Percentiles rank a stretch among this genome's conserved stretches.
Conservation (phyloP, 345 rosid species). For the Salix arbutifolia region DNA sequence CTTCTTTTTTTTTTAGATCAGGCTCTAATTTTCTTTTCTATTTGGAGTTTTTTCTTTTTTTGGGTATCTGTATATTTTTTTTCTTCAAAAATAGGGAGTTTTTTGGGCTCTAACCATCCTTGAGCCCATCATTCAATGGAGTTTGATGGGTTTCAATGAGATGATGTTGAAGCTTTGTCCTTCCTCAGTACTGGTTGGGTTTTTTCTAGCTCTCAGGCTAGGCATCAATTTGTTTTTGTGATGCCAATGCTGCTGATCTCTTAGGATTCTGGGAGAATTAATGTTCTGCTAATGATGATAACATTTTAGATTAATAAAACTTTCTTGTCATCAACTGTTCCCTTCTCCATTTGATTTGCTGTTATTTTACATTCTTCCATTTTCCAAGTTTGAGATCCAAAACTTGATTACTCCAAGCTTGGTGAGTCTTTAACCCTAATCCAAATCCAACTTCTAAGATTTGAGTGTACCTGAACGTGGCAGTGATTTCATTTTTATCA, state of each 20-base stretch:
- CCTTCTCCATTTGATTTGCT: not conserved
- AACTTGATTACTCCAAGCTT: not conserved
- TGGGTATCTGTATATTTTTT: not conserved
- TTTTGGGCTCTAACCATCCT: not conserved
- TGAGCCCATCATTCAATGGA: not conserved
- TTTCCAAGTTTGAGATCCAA: not conserved
- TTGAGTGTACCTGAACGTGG: too few species aligned
- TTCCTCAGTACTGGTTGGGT: not conserved
- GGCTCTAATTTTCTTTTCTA: not conserved
- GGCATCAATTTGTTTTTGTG: not conserved
- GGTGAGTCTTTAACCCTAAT: not conserved
- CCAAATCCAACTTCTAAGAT: not conserved
- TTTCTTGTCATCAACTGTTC: not conserved
- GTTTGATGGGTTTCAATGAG: slow-evolving; percentile 1
- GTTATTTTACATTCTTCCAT: not conserved
- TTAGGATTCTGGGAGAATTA: not conserved
- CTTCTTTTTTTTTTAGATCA: not conserved
- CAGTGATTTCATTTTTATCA: too few species aligned
- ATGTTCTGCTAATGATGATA: not conserved
- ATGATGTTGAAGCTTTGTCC: not conserved
- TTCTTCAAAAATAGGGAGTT: not conserved
- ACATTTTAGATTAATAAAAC: not conserved
- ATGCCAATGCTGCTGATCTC: not conserved
- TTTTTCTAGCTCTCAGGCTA: not conserved
- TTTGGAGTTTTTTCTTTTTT: not conserved